These are phyloP conservation scores for Paramecium caudatum DNA, from an alignment of 73 alveolate species.

Conservation along the genomic window DNA sequence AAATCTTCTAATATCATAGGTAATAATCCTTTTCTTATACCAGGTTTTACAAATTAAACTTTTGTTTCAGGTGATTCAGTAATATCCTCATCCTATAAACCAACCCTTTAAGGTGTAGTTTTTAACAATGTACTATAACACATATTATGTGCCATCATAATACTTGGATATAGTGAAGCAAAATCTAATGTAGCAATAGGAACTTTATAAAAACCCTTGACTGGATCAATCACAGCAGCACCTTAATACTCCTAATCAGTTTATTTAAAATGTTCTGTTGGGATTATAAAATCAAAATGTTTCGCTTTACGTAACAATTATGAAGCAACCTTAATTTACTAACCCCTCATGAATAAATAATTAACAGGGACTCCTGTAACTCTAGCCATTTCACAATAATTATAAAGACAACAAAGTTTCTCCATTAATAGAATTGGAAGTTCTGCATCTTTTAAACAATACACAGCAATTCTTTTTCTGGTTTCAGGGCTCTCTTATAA, in stretches of 20 bases:
- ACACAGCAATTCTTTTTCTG: conserved; percentile 98
- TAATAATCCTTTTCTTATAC: conserved; percentile 95
- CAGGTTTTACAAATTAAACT: conserved; percentile 94
- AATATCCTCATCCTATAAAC: conserved; percentile 80
- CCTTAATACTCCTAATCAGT: conserved; percentile 99
- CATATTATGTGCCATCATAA: conserved; percentile 99
- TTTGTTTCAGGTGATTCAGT: conserved; percentile 95
- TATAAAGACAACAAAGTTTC: conserved; percentile 94
- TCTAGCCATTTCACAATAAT: conserved; percentile 99
- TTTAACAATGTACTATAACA: conserved; percentile 95
- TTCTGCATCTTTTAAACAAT: conserved; percentile 98
- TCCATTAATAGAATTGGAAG: conserved; percentile 96
- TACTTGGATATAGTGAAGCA: conserved; percentile 99
- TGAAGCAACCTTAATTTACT: conserved; percentile 97
- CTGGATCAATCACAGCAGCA: conserved; percentile 99
- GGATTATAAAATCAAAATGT: conserved; percentile 91
- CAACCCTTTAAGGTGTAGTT: background rate
- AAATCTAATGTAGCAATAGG: conserved; percentile 99
- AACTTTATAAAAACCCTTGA: conserved; percentile 93
- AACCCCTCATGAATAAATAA: conserved; percentile 97
- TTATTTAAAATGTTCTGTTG: conserved; percentile 87
- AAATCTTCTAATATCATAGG: conserved; percentile 98
- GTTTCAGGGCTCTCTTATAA: conserved; percentile 86
- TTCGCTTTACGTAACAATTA: conserved; percentile 94
- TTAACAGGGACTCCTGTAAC: conserved; percentile 99